A percentile compares a stretch with the other conserved stretches of the same genome.
phyloP scores from a whole-genome alignment of 2,329 filamentous ascomycete species.

The Aureobasidium subglaciale region DNA sequence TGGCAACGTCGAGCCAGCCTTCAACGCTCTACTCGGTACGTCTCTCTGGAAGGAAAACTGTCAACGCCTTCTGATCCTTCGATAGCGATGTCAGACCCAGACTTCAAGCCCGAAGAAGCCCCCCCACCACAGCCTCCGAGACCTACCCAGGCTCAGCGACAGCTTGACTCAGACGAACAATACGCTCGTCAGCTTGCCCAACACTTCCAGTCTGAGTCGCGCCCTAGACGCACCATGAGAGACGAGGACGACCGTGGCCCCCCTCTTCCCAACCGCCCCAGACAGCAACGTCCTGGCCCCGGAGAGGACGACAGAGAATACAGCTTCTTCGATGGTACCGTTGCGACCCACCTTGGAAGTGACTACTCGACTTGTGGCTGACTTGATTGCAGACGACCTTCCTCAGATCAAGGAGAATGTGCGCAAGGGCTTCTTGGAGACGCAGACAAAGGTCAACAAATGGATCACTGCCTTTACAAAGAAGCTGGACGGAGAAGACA shows the following conservation, averaged over 20 bases:
- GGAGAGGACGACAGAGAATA: conserved; percentile 62
- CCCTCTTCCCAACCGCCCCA: conserved; percentile 36
- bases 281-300: conserved; percentile 25
- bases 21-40: conserved; percentile 83
- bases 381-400: conserved; percentile 62
- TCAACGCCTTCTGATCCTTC: not conserved
- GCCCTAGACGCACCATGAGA: conserved; percentile 31
- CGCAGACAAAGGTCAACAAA: conserved; percentile 82
- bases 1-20: conserved; percentile 84
- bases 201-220: conserved; percentile 56
- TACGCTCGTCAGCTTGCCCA: conserved; percentile 90
- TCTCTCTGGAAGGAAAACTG: not conserved
- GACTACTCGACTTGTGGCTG: not conserved
- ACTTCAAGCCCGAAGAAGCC: conserved; percentile 41
- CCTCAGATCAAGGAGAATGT: conserved; percentile 90
- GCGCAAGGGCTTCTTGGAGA: conserved; percentile 89
- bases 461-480: conserved; percentile 93
- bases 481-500: conserved; percentile 76
- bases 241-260: conserved; percentile 27
- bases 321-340: conserved; percentile 75
- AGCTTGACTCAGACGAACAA: conserved; percentile 83
- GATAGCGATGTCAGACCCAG: conserved; percentile 48
- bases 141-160: conserved; percentile 55
- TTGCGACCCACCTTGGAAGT: not conserved
- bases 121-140: conserved; percentile 72